A percentile compares a stretch with the other conserved stretches of the same genome.
Evolutionary conservation across 2,329 filamentous ascomycete species (phyloP).

Genomic region (Botrytis aclada): DNA sequence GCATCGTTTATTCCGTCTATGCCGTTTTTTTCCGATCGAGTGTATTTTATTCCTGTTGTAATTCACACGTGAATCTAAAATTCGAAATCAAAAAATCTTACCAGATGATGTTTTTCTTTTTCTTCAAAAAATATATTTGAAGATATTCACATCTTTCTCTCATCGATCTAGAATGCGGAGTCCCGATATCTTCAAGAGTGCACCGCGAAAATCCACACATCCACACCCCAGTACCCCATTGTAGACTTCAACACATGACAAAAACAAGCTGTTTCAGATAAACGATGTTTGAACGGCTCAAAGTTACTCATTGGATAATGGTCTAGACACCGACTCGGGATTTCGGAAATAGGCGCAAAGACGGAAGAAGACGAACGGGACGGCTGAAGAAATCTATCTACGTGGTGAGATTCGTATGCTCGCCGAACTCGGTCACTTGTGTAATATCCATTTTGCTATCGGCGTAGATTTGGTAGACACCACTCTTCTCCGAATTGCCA

Average conservation of each 20-base stretch:
- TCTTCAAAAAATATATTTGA: background rate
- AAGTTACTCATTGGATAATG: background rate
- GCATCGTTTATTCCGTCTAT: background rate
- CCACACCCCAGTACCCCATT: background rate
- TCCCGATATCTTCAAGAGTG: background rate
- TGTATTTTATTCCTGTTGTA: background rate
- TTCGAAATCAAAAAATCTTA: background rate
- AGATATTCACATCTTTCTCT: background rate
- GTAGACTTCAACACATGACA: background rate
- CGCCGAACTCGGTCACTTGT: background rate
- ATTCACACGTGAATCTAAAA: background rate
- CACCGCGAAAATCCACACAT: background rate
- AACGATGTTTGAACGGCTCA: background rate
- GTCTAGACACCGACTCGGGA: background rate
- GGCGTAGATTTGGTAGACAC: background rate
- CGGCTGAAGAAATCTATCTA: background rate
- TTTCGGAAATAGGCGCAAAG: background rate
- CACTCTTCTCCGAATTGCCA: fast-evolving
- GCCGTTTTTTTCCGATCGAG: background rate
- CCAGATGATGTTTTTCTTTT: no score
- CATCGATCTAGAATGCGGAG: background rate
- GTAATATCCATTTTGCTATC: background rate
- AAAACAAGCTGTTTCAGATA: conserved; percentile 2
- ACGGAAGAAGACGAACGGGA: background rate
- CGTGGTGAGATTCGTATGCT: background rate